Conservation (phyloP, 164 flowering plant species). For the Tetracentron sinense region DNA sequence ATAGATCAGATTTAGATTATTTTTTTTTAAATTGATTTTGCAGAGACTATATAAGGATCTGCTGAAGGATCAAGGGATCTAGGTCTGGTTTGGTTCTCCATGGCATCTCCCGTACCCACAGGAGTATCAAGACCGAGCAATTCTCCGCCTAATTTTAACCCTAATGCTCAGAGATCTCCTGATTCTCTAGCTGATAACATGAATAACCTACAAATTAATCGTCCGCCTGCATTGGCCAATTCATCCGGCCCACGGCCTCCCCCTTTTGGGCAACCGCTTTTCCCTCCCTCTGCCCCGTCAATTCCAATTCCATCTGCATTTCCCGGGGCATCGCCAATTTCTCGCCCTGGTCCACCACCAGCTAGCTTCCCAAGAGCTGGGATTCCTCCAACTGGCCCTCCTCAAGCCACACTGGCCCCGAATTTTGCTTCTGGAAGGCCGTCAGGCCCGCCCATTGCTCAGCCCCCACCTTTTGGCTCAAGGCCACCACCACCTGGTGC, state of each 20-base stretch:
- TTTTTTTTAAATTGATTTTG: neutral
- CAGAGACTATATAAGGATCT: slow-evolving; percentile 10
- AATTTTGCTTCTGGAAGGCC: slow-evolving; percentile 45
- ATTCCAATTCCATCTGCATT: slow-evolving; percentile 19
- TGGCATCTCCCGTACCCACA: slow-evolving; percentile 68
- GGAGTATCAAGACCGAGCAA: slow-evolving; percentile 63
- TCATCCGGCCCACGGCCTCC: slow-evolving; percentile 45
- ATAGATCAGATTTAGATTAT: neutral
- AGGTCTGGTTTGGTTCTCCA: slow-evolving; percentile 21
- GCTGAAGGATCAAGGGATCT: slow-evolving; percentile 7
- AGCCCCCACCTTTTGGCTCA: slow-evolving; percentile 41
- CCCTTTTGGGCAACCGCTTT: slow-evolving; percentile 35
- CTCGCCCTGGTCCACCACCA: slow-evolving; percentile 33
- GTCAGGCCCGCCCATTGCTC: slow-evolving; percentile 44
- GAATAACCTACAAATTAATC: slow-evolving; percentile 60
- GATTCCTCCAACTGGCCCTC: slow-evolving; percentile 30
- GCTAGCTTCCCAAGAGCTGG: slow-evolving; percentile 31
- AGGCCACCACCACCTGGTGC: slow-evolving; percentile 40
- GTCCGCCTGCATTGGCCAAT: slow-evolving; percentile 36
- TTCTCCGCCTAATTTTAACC: slow-evolving; percentile 55
- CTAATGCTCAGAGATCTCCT: slow-evolving; percentile 39
- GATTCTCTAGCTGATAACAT: slow-evolving; percentile 50
- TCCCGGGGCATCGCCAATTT: slow-evolving; percentile 22
- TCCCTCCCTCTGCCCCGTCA: slow-evolving; percentile 22
- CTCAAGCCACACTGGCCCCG: slow-evolving; percentile 31